phyloP scores from a whole-genome alignment of 139 green algal genomes.

The Chlamydomonas sp. region DNA sequence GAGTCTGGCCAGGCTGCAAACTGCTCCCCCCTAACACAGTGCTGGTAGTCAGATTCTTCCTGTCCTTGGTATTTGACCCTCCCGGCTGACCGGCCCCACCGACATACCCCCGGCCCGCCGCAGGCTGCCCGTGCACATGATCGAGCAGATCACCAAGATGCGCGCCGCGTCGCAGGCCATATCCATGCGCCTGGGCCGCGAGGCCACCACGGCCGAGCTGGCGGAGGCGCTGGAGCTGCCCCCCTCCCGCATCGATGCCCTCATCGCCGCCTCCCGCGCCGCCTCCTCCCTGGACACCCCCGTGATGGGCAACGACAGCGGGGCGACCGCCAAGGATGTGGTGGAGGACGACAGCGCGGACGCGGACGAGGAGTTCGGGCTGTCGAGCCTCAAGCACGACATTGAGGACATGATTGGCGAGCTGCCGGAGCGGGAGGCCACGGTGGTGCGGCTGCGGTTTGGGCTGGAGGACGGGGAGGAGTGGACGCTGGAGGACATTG shows the following conservation, averaged over 20 bases:
- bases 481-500: conserved; percentile 93
- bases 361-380: conserved; percentile 40
- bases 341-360: conserved; percentile 40
- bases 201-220: conserved; percentile 68
- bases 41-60: too few relatives aligned
- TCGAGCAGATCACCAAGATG: conserved; percentile 70
- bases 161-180: conserved; percentile 47
- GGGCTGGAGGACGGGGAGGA: conserved; percentile 82
- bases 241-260: background rate
- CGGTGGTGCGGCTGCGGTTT: conserved; percentile 91
- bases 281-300: conserved; percentile 40
- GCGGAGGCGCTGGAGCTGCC: conserved; percentile 61
- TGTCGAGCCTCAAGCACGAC: conserved; percentile 67
- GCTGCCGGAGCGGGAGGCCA: conserved; percentile 82
- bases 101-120: background rate
- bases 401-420: conserved; percentile 80
- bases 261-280: background rate
- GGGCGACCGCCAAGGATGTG: conserved; percentile 40
- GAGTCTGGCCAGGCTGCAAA: too few relatives aligned
- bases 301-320: conserved; percentile 28
- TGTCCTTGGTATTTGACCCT: background rate
- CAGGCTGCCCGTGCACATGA: conserved; percentile 86
- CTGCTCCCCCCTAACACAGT: too few relatives aligned
- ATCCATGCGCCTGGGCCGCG: conserved; percentile 37
- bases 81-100: background rate